These are phyloP conservation scores for Lichenothelia convexa DNA, from an alignment of 495 filamentous ascomycete species.

Conservation along the genomic window DNA sequence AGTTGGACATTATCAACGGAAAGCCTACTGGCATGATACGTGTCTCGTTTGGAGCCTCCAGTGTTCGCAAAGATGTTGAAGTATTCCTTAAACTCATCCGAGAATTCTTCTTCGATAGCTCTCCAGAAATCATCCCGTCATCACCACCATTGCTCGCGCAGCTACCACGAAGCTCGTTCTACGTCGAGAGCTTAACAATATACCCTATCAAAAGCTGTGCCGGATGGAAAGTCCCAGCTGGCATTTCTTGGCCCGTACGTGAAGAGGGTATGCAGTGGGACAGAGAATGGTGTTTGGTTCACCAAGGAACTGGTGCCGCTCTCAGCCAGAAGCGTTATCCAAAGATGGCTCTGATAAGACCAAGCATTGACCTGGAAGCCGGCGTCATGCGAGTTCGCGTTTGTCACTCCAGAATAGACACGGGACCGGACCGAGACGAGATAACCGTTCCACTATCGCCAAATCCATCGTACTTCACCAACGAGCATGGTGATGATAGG, in stretches of 20 bases:
- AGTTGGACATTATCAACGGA: slow-evolving; percentile 61
- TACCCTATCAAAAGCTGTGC: slow-evolving; percentile 82
- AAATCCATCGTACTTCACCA: slow-evolving; percentile 32
- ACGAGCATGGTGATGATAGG: slow-evolving; percentile 2
- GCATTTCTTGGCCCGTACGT: slow-evolving; percentile 50
- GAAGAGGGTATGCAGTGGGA: slow-evolving; percentile 77
- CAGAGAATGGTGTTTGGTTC: slow-evolving; percentile 81
- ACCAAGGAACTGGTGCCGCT: slow-evolving; percentile 58
- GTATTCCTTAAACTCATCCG: slow-evolving; percentile 49
- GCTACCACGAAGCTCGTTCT: slow-evolving; percentile 29
- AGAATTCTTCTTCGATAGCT: slow-evolving; percentile 49
- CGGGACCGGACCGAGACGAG: too few species aligned
- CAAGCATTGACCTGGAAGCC: slow-evolving; percentile 43
- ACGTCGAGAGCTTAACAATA: slow-evolving; percentile 22
- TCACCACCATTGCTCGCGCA: slow-evolving; percentile 7
- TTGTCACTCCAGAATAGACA: too few species aligned
- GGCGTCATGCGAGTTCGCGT: slow-evolving; percentile 33
- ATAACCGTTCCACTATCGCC: slow-evolving; percentile 46
- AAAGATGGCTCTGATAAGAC: slow-evolving; percentile 62
- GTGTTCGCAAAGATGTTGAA: slow-evolving; percentile 55
- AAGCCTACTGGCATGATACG: slow-evolving; percentile 79
- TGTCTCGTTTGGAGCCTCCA: slow-evolving; percentile 77
- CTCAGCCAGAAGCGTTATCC: slow-evolving; percentile 72
- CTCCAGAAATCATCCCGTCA: slow-evolving; percentile 5
- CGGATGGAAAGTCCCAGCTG: slow-evolving; percentile 49